Evolutionary conservation across 1,284 basidiomycete genomes (phyloP).

Genomic region (Boletus sp.): DNA sequence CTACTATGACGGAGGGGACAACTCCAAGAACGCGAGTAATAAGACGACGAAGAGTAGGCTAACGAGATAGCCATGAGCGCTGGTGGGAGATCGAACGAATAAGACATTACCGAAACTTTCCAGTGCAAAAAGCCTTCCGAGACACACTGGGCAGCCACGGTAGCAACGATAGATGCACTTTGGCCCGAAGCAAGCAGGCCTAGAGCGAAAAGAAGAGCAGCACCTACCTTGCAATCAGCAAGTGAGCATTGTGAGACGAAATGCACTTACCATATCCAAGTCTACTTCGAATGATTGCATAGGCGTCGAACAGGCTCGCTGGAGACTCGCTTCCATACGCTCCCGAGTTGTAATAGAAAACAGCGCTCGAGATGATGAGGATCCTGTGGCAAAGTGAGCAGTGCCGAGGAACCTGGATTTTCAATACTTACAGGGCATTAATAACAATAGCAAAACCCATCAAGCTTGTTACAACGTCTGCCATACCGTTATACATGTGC

Average conservation of each 20-base stretch:
- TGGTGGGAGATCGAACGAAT: not conserved
- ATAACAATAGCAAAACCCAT: conserved; percentile 84
- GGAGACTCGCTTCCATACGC: conserved; percentile 38
- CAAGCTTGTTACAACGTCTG: conserved; percentile 62
- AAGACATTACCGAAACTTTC: conserved; percentile 72
- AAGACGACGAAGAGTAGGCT: conserved; percentile 79
- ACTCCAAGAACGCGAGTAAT: conserved; percentile 83
- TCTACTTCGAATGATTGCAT: conserved; percentile 61
- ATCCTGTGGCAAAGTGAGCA: conserved; percentile 44
- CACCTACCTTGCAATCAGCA: conserved; percentile 40
- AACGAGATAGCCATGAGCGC: conserved; percentile 10
- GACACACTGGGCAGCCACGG: conserved; percentile 89
- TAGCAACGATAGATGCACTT: conserved; percentile 90
- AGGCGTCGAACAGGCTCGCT: conserved; percentile 80
- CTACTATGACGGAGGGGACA: conserved; percentile 83
- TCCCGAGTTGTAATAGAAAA: conserved; percentile 64
- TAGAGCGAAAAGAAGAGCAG: conserved; percentile 82
- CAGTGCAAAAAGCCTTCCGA: conserved; percentile 93
- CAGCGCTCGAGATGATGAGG: conserved; percentile 63
- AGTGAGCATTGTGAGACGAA: conserved; percentile 11
- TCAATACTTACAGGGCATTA: conserved; percentile 64
- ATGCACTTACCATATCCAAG: conserved; percentile 61
- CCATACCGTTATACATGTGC: conserved; percentile 76
- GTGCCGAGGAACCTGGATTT: not conserved
- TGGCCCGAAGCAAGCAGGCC: conserved; percentile 86